phyloP scores from a whole-genome alignment of 2,329 filamentous ascomycete genomes.

The Penicillium italicum region DNA sequence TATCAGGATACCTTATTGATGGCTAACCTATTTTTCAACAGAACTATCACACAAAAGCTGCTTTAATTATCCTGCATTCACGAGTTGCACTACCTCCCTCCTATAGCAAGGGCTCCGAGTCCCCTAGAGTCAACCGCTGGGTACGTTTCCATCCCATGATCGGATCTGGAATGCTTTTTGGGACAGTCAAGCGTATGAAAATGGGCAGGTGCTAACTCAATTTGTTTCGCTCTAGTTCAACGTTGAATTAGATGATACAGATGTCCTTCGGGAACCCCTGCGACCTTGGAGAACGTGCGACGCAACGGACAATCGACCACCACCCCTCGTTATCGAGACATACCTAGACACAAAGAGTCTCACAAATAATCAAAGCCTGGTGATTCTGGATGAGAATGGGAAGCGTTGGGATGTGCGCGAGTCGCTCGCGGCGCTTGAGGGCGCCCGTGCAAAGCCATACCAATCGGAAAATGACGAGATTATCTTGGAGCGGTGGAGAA shows the following conservation, averaged over 20 bases:
- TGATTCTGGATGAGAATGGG: conserved; percentile 81
- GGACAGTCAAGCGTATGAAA: background rate
- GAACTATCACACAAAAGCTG: conserved; percentile 90
- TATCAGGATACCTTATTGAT: conserved; percentile 22
- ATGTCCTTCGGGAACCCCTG: conserved; percentile 78
- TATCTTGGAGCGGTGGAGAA: conserved; percentile 83
- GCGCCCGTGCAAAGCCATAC: conserved; percentile 39
- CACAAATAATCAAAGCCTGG: conserved; percentile 79
- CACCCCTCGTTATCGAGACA: conserved; percentile 83
- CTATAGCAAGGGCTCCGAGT: conserved; percentile 54
- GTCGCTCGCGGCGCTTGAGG: conserved; percentile 65
- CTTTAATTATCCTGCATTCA: conserved; percentile 76
- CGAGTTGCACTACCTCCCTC: conserved; percentile 65
- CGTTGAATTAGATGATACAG: conserved; percentile 87
- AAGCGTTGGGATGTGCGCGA: conserved; percentile 92
- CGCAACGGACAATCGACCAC: conserved; percentile 70
- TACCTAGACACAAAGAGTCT: conserved; percentile 78
- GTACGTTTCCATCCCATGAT: conserved; percentile 51
- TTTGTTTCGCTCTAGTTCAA: conserved; percentile 66
- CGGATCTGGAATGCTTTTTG: background rate
- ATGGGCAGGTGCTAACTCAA: background rate
- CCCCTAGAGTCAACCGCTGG: conserved; percentile 77
- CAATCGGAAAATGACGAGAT: conserved; percentile 63
- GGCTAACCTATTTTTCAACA: conserved; percentile 37
- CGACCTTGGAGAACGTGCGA: conserved; percentile 77